Evolutionary conservation across 306 rosid species (phyloP).

Genomic region (Vigna radiata): DNA sequence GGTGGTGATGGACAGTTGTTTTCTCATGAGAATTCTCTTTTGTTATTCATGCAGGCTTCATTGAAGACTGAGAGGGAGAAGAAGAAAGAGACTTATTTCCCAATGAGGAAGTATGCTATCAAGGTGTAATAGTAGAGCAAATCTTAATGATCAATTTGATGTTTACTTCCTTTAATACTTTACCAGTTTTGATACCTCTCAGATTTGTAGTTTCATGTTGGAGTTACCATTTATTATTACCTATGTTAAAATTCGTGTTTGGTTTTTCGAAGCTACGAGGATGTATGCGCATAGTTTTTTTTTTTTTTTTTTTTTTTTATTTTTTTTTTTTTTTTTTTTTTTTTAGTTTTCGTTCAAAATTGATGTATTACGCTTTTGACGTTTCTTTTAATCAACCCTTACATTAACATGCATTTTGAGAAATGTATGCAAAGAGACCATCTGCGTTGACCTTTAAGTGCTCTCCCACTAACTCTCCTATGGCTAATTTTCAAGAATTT

Average conservation of each 20-base stretch:
- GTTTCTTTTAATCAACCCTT: background rate
- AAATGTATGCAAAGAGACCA: background rate
- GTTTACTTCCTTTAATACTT: background rate
- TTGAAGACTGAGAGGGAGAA: conserved; percentile 79
- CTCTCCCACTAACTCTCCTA: background rate
- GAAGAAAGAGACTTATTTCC: conserved; percentile 76
- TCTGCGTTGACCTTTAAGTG: background rate
- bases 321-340: background rate
- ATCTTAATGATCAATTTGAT: conserved; percentile 8
- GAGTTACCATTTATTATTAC: conserved; percentile 8
- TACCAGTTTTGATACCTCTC: conserved; percentile 46
- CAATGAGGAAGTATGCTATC: conserved; percentile 86
- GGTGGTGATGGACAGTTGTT: background rate
- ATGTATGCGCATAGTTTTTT: background rate
- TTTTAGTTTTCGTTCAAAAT: background rate
- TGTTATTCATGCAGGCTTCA: conserved; percentile 58
- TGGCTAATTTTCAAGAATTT: background rate
- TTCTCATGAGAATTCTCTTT: background rate
- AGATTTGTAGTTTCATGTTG: conserved; percentile 27
- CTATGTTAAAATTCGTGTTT: background rate
- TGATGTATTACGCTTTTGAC: background rate
- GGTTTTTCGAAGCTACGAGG: background rate
- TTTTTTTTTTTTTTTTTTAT: background rate
- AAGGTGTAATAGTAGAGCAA: conserved; percentile 61
- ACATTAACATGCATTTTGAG: background rate